Percentiles rank a stretch among this genome's conserved stretches.
Evolutionary conservation across 1,284 basidiomycete genomes (phyloP).

Genomic region (Sparassis latifolia): DNA sequence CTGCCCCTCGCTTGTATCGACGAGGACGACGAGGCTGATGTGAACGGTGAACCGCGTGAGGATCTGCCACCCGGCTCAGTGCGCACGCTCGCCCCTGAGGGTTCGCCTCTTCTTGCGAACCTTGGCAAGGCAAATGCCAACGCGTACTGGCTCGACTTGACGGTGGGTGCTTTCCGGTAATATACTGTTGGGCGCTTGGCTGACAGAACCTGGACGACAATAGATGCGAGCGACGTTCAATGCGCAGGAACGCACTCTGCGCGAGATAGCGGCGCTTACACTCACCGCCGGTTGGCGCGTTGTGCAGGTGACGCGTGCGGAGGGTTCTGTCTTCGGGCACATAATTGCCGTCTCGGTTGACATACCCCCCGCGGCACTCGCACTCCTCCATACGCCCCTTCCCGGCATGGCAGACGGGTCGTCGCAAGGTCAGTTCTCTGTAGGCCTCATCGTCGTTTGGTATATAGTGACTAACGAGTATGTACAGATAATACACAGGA

Average conservation of each 20-base stretch:
- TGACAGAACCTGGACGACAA: background rate
- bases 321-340: conserved; percentile 60
- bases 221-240: conserved; percentile 69
- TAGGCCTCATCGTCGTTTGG: too few relatives aligned
- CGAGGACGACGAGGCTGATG: conserved; percentile 19
- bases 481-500: too few relatives aligned
- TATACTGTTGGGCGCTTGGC: background rate
- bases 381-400: conserved; percentile 5
- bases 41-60: conserved; percentile 26
- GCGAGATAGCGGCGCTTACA: conserved; percentile 52
- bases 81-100: conserved; percentile 33
- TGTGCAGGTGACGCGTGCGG: conserved; percentile 46
- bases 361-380: conserved; percentile 30
- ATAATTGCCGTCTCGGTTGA: conserved; percentile 55
- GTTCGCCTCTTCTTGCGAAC: conserved; percentile 55
- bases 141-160: conserved; percentile 69
- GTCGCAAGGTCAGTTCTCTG: too few relatives aligned
- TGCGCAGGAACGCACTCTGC: conserved; percentile 62
- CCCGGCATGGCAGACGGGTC: background rate
- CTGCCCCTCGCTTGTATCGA: conserved; percentile 63
- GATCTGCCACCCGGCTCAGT: conserved; percentile 19
- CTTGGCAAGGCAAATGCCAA: conserved; percentile 65
- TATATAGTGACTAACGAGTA: too few relatives aligned
- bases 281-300: conserved; percentile 65
- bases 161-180: conserved; percentile 30